A percentile compares a stretch with the other conserved stretches of the same genome.
Evolutionary conservation across 805 yeast genomes (phyloP).

Genomic region (Starmerella riodocensis): DNA sequence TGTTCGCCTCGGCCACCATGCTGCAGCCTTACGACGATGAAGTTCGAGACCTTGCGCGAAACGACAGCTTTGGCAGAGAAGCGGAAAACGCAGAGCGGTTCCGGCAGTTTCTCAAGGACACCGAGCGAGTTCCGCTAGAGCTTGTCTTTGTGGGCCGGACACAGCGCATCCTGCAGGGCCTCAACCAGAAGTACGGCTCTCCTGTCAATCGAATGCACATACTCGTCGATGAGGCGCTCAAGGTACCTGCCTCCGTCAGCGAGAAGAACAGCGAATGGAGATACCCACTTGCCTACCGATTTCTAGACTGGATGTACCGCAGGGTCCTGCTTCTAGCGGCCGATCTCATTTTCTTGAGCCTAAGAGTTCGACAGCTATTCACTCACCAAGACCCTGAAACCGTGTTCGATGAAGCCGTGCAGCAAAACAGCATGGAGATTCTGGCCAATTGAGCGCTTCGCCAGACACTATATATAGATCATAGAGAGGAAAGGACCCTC

Average conservation of each 20-base stretch:
- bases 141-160: conserved; percentile 53
- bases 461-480: no score
- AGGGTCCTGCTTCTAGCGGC: conserved; percentile 11
- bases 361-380: conserved; percentile 15
- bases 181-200: conserved; percentile 51
- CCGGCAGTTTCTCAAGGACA: conserved; percentile 44
- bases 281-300: neutral
- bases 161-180: conserved; percentile 61
- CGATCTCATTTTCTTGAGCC: conserved; percentile 7
- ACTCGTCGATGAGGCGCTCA: conserved; percentile 43
- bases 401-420: conserved; percentile 13
- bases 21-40: conserved; percentile 34
- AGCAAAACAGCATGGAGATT: conserved; percentile 8
- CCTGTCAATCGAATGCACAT: conserved; percentile 63
- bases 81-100: conserved; percentile 36
- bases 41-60: conserved; percentile 17
- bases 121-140: conserved; percentile 53
- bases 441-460: no score
- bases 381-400: conserved; percentile 17
- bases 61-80: conserved; percentile 36
- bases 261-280: conserved; percentile 3
- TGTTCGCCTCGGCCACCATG: conserved; percentile 45
- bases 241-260: conserved; percentile 5
- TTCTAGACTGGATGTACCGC: conserved; percentile 12
- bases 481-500: no score